Base-by-base conservation (phyloP, 1,284 basidiomycete genomes). In the Exobasidium rhododendri region DNA sequence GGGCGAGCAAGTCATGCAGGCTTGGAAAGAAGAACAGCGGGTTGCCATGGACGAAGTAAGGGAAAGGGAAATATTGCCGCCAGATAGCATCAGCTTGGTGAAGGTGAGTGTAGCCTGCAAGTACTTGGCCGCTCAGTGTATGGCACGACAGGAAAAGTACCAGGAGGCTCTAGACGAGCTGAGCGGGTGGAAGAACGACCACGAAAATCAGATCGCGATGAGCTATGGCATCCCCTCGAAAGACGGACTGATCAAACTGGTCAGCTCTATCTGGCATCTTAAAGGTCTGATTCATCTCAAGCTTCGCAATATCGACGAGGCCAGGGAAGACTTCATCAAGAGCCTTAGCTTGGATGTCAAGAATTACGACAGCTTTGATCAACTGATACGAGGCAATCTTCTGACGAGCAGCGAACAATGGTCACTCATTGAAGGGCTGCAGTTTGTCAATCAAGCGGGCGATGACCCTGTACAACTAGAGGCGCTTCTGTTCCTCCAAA, bases 301-400 rank as follows among this genome's bases (percentile, higher is more conserved):
- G 69, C 83, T 97, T 11, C 94, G 93, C 68, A 88, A 92, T 5
- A 86, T 88, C 13, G 88, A 91, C 49, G 86, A 90, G 65, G 96
- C 96, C 0, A 94, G 94, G 74, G 85, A 91, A 61, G 90, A 89
- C 67, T 97, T 97, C 77, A 89, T 97, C 86, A 92, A 97, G 70
- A 94, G 96, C 0, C 84, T 99, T 14, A 85, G 89, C 0, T 83
- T 97, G 13, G 96, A 99, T 73, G 91, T 98, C 28, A 97, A 97
- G 80, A 97, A 94, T 80, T 98, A 93, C 77, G 96, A 98, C 69
- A 89, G 92, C 1, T 98, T 97, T 74, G 86, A 90, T 59, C 89
- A 94, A 66, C 85, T 99, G 4, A 84, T 97, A 22, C 88, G 88
- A 45, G 90, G 92, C 1, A 90, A 94, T 88, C 64, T 79, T 57